These are phyloP conservation scores for Lentinula lateritia DNA, from an alignment of 768 basidiomycete genomes.

Conservation along the genomic window DNA sequence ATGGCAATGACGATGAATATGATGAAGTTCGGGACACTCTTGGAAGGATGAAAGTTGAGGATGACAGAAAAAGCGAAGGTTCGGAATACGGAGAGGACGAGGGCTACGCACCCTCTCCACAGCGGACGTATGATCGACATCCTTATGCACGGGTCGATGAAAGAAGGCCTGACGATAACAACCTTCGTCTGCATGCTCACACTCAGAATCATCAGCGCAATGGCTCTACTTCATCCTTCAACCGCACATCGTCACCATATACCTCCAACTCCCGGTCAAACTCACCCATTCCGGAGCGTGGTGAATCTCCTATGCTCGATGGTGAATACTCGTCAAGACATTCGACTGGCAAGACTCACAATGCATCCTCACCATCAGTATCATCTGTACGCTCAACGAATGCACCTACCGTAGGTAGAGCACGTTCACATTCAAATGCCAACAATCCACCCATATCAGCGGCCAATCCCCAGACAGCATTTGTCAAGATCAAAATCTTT, in stretches of 20 bases:
- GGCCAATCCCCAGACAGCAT: conserved; percentile 76
- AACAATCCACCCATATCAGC: conserved; percentile 74
- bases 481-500: conserved; percentile 98
- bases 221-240: conserved; percentile 43
- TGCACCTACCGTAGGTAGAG: conserved; percentile 39
- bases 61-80: conserved; percentile 49
- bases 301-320: conserved; percentile 23
- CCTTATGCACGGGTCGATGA: conserved; percentile 30
- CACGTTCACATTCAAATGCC: conserved; percentile 54
- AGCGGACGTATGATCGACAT: conserved; percentile 32
- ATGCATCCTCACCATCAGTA: conserved; percentile 35
- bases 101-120: conserved; percentile 41
- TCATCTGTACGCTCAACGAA: conserved; percentile 45
- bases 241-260: conserved; percentile 30
- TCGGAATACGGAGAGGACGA: conserved; percentile 62
- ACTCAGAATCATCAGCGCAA: conserved; percentile 47
- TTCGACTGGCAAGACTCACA: conserved; percentile 4
- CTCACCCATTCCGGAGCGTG: conserved; percentile 33
- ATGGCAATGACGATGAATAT: conserved; percentile 29
- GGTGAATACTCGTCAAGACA: background rate
- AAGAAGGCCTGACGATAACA: conserved; percentile 32
- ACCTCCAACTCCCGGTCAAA: conserved; percentile 28
- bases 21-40: conserved; percentile 46
- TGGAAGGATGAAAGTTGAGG: conserved; percentile 40
- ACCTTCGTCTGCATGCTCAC: conserved; percentile 34